Evolutionary conservation across 2,329 filamentous ascomycete species (phyloP), one percentile per base, ranked within the genome.

Genomic region (Trematosphaeria pertusa): DNA sequence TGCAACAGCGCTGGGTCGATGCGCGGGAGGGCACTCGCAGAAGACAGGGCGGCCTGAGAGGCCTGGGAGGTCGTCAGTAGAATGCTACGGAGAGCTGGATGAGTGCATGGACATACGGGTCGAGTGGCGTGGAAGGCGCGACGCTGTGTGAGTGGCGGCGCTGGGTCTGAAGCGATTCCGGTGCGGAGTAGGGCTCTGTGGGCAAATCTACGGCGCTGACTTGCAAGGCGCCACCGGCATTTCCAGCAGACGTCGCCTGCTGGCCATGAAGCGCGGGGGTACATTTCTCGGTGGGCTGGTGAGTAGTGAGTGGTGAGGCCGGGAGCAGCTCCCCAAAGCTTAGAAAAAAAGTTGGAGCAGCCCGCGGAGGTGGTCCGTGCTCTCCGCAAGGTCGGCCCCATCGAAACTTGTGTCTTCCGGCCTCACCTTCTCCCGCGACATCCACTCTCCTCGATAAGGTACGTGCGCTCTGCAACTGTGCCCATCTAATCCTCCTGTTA

Each of bases 201-300:
- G 4, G 44, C 19, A 22, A 43, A 21, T 8, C n/a, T 44, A 5
- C 33, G 36, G 12, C 37, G 33, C 28, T 50, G 50, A 18, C 17
- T 42, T 12, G 49, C 26, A 3, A 67, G 37, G 4, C 59, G 61
- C 56, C 50, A 64, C 52, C 60, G 58, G 30, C 65, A 68, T 31
- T 46, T 52, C 48, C 60, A 49, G 44, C 64, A 68, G 15, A 65
- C 37, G 20, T 59, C 15, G 42, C 46, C 26, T 5, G 53, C 24
- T 41, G 46, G 31, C 50, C 39, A 50, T 28, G 56, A 40, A 11
- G 52, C 37, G 22, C 47, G 54, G 24, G 53, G 45, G 45, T 49
- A 49, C 62, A 65, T 65, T n/a, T n/a, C n/a, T n/a, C n/a, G n/a
- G n/a, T n/a, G n/a, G 22, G 20, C 48, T 36, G 31, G 31, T 37